phyloP scores from a whole-genome alignment of 305 asterid genomes.

The Solanum hybrid region DNA sequence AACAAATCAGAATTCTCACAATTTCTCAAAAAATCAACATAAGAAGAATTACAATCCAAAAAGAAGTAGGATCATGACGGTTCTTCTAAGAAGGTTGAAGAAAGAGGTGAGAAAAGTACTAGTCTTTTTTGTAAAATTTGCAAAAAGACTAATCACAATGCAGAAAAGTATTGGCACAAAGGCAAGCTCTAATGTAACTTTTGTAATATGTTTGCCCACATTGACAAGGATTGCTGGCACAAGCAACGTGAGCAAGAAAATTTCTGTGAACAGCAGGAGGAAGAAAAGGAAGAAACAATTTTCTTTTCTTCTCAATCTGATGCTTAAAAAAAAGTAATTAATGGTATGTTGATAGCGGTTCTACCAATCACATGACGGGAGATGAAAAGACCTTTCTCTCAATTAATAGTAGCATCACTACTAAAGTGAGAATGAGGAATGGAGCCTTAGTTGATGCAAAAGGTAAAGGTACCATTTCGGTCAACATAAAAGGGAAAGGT shows the following conservation, averaged over 20 bases:
- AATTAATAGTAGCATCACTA: background rate
- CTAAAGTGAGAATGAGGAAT: background rate
- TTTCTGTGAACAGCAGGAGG: background rate
- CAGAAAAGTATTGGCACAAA: background rate
- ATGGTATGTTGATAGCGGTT: background rate
- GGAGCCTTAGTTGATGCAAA: too few relatives aligned
- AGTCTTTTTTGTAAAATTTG: background rate
- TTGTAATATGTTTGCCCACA: background rate
- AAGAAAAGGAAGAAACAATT: background rate
- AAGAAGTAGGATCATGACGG: background rate
- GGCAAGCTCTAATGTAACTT: background rate
- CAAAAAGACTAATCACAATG: background rate
- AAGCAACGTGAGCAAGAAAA: background rate
- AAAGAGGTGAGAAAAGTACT: background rate
- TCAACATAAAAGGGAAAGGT: background rate
- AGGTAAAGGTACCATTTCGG: background rate
- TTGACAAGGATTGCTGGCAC: background rate
- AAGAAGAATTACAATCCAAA: too few relatives aligned
- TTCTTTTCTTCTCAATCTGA: background rate
- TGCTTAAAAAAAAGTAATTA: background rate
- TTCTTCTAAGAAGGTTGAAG: background rate
- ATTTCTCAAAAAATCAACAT: background rate
- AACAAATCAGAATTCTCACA: background rate
- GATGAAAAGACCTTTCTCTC: background rate
- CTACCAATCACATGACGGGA: background rate